Evolutionary conservation across 2,329 filamentous ascomycete species (phyloP).

Genomic region (Fusarium sp.): DNA sequence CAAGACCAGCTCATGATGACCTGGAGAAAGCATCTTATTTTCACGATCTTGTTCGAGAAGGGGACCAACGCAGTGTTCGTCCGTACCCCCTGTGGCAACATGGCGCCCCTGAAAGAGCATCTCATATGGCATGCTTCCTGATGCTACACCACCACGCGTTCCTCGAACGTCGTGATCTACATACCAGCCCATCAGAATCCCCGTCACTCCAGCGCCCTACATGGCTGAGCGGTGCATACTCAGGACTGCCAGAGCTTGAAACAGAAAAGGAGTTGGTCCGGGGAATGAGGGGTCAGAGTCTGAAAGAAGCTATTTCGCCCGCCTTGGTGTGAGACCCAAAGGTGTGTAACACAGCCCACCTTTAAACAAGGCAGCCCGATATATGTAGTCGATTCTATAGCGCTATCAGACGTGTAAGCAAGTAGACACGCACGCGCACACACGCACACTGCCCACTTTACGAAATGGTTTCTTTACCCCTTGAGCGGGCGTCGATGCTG

Average conservation of each 20-base stretch:
- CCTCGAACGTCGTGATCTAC: constrained; percentile 23
- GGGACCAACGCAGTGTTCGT: background rate
- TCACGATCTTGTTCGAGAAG: background rate
- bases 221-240: constrained; percentile 8
- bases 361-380: background rate
- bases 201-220: background rate
- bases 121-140: constrained; percentile 9
- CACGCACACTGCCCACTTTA: background rate
- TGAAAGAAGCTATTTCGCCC: background rate
- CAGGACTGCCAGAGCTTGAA: constrained; percentile 14
- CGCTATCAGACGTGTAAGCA: background rate
- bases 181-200: constrained; percentile 11
- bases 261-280: background rate
- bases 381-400: background rate
- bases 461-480: background rate
- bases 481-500: constrained; percentile 6
- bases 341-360: background rate
- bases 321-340: background rate
- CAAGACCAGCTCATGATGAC: background rate
- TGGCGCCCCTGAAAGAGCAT: constrained; percentile 7
- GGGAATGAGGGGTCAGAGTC: background rate
- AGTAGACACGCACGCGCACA: background rate
- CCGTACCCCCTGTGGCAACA: constrained; percentile 9
- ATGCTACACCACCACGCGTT: constrained; percentile 10
- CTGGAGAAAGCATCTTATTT: constrained; percentile 2